Conservation (phyloP, 305 asterid species). For the Plantago rigida region DNA sequence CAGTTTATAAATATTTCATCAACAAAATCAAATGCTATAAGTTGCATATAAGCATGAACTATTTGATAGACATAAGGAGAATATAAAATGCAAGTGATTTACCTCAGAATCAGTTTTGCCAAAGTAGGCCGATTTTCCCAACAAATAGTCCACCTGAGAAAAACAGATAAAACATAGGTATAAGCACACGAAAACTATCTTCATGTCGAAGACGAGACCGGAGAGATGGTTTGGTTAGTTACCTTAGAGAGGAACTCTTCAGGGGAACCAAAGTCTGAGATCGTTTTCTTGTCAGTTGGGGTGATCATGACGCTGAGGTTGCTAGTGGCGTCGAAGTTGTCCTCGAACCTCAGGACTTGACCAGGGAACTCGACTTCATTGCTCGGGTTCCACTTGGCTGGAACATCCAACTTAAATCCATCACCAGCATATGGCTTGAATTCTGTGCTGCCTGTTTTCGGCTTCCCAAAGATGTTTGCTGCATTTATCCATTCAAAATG, state of each 20-base stretch:
- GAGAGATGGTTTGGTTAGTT: constrained; percentile 3
- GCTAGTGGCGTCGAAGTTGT: constrained; percentile 76
- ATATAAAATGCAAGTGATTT: constrained; percentile 10
- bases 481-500: constrained; percentile 23
- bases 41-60: too few relatives aligned
- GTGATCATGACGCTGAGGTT: constrained; percentile 50
- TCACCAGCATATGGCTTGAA: constrained; percentile 48
- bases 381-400: constrained; percentile 97
- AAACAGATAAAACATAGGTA: not conserved
- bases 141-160: constrained; percentile 73
- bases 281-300: constrained; percentile 78
- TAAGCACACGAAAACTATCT: not conserved
- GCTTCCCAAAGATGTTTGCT: constrained; percentile 87
- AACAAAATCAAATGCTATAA: too few relatives aligned
- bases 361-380: constrained; percentile 75
- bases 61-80: too few relatives aligned
- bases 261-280: constrained; percentile 77
- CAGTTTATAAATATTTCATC: too few relatives aligned
- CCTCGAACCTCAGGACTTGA: constrained; percentile 79
- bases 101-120: constrained; percentile 95
- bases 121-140: constrained; percentile 72
- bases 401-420: constrained; percentile 66
- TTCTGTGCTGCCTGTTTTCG: constrained; percentile 75
- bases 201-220: too few relatives aligned
- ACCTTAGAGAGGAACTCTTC: constrained; percentile 70